phyloP scores from a whole-genome alignment of 306 rosid species.

The Prosopis cineraria region DNA sequence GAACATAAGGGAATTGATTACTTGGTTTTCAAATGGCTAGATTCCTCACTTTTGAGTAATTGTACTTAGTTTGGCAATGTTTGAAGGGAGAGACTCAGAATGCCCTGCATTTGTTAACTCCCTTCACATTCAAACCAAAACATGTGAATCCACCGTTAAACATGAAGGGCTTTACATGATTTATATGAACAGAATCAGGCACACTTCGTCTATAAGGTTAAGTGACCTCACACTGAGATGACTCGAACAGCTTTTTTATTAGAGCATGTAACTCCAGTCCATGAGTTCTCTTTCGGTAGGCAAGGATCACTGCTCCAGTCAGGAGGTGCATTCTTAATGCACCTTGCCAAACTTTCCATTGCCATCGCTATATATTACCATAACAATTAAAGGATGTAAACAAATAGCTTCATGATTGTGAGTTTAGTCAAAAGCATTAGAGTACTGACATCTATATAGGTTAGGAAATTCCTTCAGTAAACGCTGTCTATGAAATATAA shows the following conservation, averaged over 20 bases:
- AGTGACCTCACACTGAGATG: constrained; percentile 52
- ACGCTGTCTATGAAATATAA: no score
- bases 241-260: constrained; percentile 39
- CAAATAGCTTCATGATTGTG: constrained; percentile 5
- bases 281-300: constrained; percentile 65
- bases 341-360: constrained; percentile 61
- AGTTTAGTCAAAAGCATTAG: constrained; percentile 24
- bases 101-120: constrained; percentile 56
- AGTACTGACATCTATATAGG: no score
- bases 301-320: constrained; percentile 96
- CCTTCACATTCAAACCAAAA: constrained; percentile 50
- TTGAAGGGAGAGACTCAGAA: constrained; percentile 57
- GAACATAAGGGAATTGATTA: background rate
- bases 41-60: constrained; percentile 70
- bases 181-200: background rate
- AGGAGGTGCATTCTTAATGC: constrained; percentile 58
- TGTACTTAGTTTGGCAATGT: constrained; percentile 50
- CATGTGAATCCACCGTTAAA: constrained; percentile 28
- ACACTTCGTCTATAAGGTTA: background rate
- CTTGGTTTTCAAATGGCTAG: background rate
- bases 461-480: background rate
- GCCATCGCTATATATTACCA: constrained; percentile 50
- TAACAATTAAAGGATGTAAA: constrained; percentile 24
- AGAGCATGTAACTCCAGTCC: constrained; percentile 83
- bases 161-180: background rate